Evolutionary conservation across 2,329 filamentous ascomycete species (phyloP), one percentile per base, ranked within the genome.

Genomic region (Diaporthe vaccinii): DNA sequence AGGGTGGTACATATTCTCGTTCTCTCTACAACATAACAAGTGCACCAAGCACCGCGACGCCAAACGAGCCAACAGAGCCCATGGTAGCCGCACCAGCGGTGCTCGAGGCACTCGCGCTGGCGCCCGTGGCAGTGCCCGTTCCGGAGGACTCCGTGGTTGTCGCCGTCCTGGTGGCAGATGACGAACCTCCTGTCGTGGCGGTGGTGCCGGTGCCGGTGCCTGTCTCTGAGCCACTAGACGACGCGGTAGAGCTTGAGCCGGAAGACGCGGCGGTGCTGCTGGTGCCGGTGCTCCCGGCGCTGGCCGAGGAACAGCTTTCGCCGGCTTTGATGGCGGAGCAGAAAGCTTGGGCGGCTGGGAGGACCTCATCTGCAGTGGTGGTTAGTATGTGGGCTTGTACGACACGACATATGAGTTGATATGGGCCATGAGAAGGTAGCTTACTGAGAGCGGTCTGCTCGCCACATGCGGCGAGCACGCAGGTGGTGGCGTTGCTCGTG

Each of bases 301-400:
- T 68, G n/a, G 74, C 72, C 1, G 74, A 51, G 20, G 74, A 75
- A 31, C 74, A 75, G 34, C n/a, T 46, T 7, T 62, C 39, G 53
- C 74, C 74, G 41, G 41, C 70, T 4, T 75, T 68, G 74, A 73
- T 67, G 59, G 70, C 70, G 31, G 58, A 61, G 41, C 74, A 75
- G 61, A 75, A 73, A 1, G 69, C 46, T n/a, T 51, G 20, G 14
- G 41, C 55, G 1, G 74, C 74, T 7, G 74, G 70, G 14, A 62
- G 62, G 20, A 75, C 74, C 51, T 55, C 39, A 22, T 75, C 74
- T 75, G 25, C 7, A 17, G 1, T 20, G 22, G 7, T 46, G 51
- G 51, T 68, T n/a, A 39, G 22, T 22, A 22, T 20, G 31, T 8
- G 22, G 28, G 28, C 49, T 59, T 17, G 9, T 25, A 1, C 0